Conservation (phyloP, 148 eudicot genomes). For the Cornus controversa region DNA sequence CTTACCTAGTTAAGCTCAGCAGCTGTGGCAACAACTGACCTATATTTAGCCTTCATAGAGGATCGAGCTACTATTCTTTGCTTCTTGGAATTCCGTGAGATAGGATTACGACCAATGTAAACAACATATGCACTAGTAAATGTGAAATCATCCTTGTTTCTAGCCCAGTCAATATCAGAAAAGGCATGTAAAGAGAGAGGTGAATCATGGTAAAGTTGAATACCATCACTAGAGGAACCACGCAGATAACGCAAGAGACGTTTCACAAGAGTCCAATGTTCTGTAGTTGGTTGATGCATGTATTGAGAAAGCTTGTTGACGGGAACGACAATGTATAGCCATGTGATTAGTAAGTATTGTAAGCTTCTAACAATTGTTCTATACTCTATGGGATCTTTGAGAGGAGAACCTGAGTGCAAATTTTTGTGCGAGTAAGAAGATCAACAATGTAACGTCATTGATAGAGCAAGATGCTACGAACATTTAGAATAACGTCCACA, state of each 20-base stretch:
- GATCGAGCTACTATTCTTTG: neutral
- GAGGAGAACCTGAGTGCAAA: neutral
- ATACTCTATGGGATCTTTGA: neutral
- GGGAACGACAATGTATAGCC: neutral
- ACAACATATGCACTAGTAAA: neutral
- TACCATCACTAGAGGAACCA: neutral
- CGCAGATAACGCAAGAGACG: neutral
- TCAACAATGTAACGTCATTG: neutral
- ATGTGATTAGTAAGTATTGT: neutral
- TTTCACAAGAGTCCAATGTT: neutral
- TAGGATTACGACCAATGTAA: neutral
- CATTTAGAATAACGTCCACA: neutral
- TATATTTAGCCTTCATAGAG: neutral
- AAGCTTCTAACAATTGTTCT: neutral
- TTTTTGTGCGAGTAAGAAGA: neutral
- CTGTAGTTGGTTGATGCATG: neutral
- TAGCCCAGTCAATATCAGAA: too few species aligned
- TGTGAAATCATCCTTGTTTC: too few species aligned
- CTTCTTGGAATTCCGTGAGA: neutral
- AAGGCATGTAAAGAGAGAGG: neutral
- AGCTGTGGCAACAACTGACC: neutral
- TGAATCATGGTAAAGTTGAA: neutral
- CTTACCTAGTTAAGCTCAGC: neutral
- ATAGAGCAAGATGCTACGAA: neutral
- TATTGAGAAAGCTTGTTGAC: too few species aligned